Evolutionary conservation across 495 filamentous ascomycete genomes (phyloP).

Genomic region (Halenospora varia): DNA sequence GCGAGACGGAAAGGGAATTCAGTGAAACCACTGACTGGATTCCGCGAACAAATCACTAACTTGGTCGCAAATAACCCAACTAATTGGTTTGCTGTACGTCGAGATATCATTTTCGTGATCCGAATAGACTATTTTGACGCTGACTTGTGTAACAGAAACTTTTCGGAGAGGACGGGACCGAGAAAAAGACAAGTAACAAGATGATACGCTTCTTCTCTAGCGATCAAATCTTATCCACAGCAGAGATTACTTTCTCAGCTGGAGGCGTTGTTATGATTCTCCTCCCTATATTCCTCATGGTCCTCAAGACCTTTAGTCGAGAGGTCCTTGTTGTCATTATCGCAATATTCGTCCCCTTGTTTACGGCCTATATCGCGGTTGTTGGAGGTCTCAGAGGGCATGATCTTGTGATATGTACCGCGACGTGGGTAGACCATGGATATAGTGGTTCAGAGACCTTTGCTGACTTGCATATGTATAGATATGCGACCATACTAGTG

Average conservation of each 20-base stretch:
- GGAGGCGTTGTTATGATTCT: not conserved
- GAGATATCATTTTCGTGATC: not conserved
- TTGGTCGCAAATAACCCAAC: no score
- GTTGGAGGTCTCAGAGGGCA: not conserved
- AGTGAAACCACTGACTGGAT: no score
- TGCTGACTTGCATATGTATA: no score
- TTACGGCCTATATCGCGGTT: not conserved
- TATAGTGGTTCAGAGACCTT: no score
- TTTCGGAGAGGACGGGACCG: not conserved
- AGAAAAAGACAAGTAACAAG: not conserved
- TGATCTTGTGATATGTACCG: not conserved
- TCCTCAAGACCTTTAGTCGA: not conserved
- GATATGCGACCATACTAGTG: no score
- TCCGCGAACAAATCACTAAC: no score
- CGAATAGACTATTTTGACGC: not conserved
- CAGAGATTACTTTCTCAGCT: not conserved
- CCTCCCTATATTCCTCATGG: constrained; percentile 2
- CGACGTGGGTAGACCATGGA: not conserved
- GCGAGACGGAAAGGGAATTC: not conserved
- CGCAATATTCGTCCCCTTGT: not conserved
- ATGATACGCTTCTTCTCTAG: not conserved
- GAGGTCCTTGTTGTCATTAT: not conserved
- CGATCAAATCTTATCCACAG: not conserved
- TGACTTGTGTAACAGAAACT: not conserved
- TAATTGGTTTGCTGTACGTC: not conserved